Evolutionary conservation across 768 basidiomycete species (phyloP).

Genomic region (Boletus vermiculosoides): DNA sequence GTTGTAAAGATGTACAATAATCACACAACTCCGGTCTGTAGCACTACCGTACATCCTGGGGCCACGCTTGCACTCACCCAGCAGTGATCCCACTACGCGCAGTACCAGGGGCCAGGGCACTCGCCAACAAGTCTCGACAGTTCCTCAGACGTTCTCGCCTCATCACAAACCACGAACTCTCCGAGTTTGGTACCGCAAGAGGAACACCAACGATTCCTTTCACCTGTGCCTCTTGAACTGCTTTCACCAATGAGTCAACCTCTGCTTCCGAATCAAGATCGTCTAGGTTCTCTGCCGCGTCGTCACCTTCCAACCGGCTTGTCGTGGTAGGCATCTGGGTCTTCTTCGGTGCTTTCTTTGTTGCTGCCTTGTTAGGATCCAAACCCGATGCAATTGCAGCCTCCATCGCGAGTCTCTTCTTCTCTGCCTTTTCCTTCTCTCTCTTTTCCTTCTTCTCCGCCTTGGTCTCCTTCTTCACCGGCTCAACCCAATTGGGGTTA

Average conservation of each 20-base stretch:
- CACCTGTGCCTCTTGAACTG: constrained; percentile 54
- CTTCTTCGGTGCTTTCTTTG: constrained; percentile 68
- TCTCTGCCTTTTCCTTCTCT: constrained; percentile 78
- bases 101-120: constrained; percentile 40
- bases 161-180: constrained; percentile 79
- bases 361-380: constrained; percentile 40
- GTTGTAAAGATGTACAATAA: not conserved
- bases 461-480: constrained; percentile 82
- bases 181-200: constrained; percentile 70
- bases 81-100: constrained; percentile 24
- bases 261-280: constrained; percentile 85
- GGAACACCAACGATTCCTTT: constrained; percentile 62
- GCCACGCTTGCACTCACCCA: constrained; percentile 21
- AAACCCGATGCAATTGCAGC: constrained; percentile 64
- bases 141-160: constrained; percentile 61
- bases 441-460: constrained; percentile 85
- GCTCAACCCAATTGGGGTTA: constrained; percentile 87
- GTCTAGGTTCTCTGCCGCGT: constrained; percentile 67
- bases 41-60: not conserved
- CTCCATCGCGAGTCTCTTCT: constrained; percentile 71
- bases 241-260: constrained; percentile 68
- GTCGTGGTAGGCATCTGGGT: constrained; percentile 51
- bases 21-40: not conserved
- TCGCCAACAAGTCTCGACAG: constrained; percentile 57
- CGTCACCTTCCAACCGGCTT: constrained; percentile 55